Percentiles rank a stretch among this genome's conserved stretches.
phyloP scores from a whole-genome alignment of 257 asterid genomes.

The Salvia rosmarinus region DNA sequence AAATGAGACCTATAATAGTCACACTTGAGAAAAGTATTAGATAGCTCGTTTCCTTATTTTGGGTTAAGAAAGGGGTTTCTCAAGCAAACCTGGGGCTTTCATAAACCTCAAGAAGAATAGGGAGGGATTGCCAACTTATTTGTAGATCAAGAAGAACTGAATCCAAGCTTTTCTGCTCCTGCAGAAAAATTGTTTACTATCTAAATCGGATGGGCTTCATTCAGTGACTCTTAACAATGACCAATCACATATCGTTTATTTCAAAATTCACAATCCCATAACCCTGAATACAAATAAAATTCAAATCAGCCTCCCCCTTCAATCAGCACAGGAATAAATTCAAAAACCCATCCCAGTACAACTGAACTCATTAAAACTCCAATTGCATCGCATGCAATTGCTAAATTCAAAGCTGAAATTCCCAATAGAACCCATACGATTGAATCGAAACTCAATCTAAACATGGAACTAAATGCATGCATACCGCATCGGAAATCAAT shows the following conservation, averaged over 20 bases:
- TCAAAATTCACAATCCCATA: constrained; percentile 29
- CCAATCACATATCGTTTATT: neutral
- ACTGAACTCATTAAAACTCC: constrained; percentile 31
- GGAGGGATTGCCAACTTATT: neutral
- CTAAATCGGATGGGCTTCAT: constrained; percentile 23
- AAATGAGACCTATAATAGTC: neutral
- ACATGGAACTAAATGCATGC: constrained; percentile 35
- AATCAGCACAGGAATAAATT: neutral
- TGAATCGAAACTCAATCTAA: constrained; percentile 16
- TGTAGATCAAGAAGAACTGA: constrained; percentile 22
- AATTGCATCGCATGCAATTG: neutral
- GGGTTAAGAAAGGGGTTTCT: neutral
- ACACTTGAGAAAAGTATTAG: neutral
- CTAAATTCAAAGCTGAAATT: constrained; percentile 28
- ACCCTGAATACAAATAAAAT: constrained; percentile 15
- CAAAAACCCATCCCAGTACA: neutral
- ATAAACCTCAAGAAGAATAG: neutral
- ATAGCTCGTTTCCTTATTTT: neutral
- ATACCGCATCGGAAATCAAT: constrained; percentile 29
- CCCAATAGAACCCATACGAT: constrained; percentile 6
- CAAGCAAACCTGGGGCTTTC: constrained; percentile 25
- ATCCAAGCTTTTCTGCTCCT: constrained; percentile 2
- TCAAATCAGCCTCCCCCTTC: constrained; percentile 31
- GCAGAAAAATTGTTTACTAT: neutral
- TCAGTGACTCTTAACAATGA: constrained; percentile 1